phyloP scores from a whole-genome alignment of 768 basidiomycete genomes.

The Tremella fuciformis region DNA sequence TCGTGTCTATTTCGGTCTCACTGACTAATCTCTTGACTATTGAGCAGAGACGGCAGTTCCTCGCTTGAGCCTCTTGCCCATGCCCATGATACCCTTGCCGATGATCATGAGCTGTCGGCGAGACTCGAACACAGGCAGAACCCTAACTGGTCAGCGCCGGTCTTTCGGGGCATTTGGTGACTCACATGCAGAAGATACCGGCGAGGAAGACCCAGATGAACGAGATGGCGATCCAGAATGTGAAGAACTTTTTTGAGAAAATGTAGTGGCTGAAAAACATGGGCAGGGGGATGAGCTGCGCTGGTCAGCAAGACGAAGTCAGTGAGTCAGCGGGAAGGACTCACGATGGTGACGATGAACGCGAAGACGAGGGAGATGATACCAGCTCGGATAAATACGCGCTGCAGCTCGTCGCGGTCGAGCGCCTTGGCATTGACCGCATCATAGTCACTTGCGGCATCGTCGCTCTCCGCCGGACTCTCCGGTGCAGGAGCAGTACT shows the following conservation, averaged over 20 bases:
- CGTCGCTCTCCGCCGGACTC: neutral
- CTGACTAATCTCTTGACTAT: too few relatives aligned
- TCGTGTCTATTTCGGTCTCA: too few relatives aligned
- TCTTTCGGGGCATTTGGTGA: too few relatives aligned
- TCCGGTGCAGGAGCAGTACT: neutral
- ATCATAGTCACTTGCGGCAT: neutral
- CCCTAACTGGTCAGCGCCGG: conserved; percentile 1
- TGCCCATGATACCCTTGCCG: conserved; percentile 3
- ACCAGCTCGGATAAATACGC: conserved; percentile 22
- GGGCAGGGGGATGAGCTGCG: conserved; percentile 27
- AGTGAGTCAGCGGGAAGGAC: neutral
- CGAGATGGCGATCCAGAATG: conserved; percentile 19
- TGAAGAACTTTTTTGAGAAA: conserved; percentile 27
- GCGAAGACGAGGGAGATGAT: conserved; percentile 20
- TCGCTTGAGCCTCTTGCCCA: neutral
- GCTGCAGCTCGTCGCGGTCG: conserved; percentile 18
- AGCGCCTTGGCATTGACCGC: conserved; percentile 11
- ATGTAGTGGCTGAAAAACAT: conserved; percentile 28
- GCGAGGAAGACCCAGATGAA: conserved; percentile 27
- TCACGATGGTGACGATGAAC: conserved; percentile 21
- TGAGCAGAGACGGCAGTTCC: too few relatives aligned
- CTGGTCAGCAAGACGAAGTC: neutral
- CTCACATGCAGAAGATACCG: conserved; percentile 31
- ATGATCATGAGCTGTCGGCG: conserved; percentile 11
- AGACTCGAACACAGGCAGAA: conserved; percentile 26